phyloP scores from a whole-genome alignment of 192 early-diverging fungal species.

The Entomortierella lignicola region DNA sequence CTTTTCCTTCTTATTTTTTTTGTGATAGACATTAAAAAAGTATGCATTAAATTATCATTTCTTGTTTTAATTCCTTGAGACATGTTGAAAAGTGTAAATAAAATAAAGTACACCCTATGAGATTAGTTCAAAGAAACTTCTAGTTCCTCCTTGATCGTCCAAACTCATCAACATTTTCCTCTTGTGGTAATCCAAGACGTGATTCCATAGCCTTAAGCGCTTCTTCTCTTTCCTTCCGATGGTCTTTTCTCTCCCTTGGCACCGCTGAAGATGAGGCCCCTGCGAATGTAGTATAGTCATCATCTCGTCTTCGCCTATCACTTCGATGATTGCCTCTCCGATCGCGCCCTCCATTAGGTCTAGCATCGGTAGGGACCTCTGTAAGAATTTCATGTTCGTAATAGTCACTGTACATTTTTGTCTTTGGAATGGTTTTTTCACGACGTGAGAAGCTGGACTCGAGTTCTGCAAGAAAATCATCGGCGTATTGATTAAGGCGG shows the following conservation, averaged over 20 bases:
- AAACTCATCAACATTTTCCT: slow-evolving; percentile 36
- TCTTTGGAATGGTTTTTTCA: slow-evolving; percentile 41
- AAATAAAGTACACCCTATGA: too few relatives aligned
- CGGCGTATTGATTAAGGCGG: slow-evolving; percentile 20
- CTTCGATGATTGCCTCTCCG: slow-evolving; percentile 1
- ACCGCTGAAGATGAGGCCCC: neutral
- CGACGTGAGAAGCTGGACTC: slow-evolving; percentile 37
- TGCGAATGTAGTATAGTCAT: neutral
- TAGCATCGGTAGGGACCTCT: slow-evolving; percentile 9
- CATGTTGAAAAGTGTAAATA: too few relatives aligned
- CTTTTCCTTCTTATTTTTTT: too few relatives aligned
- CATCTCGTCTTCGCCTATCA: neutral
- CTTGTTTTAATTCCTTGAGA: neutral
- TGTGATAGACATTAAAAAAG: neutral
- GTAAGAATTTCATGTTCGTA: slow-evolving; percentile 37
- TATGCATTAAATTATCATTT: neutral
- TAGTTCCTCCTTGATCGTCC: slow-evolving; percentile 30
- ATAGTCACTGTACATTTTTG: slow-evolving; percentile 47
- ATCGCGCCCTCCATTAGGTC: neutral
- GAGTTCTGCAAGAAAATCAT: slow-evolving; percentile 42
- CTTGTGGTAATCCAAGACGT: slow-evolving; percentile 26
- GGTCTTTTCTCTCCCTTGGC: slow-evolving; percentile 2
- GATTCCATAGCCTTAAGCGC: slow-evolving; percentile 36
- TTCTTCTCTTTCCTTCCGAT: slow-evolving; percentile 17
- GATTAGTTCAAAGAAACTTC: too few relatives aligned